Evolutionary conservation across 768 basidiomycete species (phyloP).

Genomic region (Lyophyllum shimeji): DNA sequence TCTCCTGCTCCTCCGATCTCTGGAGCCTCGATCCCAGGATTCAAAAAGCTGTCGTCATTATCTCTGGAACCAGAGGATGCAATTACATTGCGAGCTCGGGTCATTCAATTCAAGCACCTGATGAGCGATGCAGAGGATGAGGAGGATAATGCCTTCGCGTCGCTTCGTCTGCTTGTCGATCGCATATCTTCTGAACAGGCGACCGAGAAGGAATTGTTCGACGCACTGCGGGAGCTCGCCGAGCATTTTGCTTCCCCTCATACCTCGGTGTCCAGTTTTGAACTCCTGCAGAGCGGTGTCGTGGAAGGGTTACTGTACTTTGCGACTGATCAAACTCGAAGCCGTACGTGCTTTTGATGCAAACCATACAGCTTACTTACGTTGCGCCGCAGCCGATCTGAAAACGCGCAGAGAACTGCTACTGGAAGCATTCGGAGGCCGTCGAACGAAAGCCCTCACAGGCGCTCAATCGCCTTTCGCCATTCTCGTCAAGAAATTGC

Average conservation of each 20-base stretch:
- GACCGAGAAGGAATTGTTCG: constrained; percentile 61
- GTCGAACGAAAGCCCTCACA: constrained; percentile 42
- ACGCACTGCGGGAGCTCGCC: constrained; percentile 72
- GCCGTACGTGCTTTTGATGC: constrained; percentile 40
- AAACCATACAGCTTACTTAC: constrained; percentile 1
- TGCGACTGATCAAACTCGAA: constrained; percentile 65
- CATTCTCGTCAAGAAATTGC: constrained; percentile 90
- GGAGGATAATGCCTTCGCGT: constrained; percentile 62
- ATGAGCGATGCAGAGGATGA: constrained; percentile 53
- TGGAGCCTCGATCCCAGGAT: constrained; percentile 53
- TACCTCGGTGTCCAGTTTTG: constrained; percentile 91
- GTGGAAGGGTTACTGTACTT: constrained; percentile 85
- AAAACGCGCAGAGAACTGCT: constrained; percentile 74
- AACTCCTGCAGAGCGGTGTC: constrained; percentile 90
- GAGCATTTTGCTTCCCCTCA: constrained; percentile 74
- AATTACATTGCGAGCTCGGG: constrained; percentile 87
- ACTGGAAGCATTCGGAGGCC: constrained; percentile 71
- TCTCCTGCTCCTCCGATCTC: constrained; percentile 35
- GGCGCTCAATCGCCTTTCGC: constrained; percentile 60
- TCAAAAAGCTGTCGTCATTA: constrained; percentile 68
- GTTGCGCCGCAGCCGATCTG: constrained; percentile 49
- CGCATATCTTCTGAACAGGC: constrained; percentile 55
- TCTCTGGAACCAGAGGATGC: constrained; percentile 86
- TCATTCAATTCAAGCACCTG: constrained; percentile 83
- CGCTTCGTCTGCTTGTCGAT: constrained; percentile 63